Evolutionary conservation across 2,329 filamentous ascomycete species (phyloP), one percentile per base, ranked within the genome.

Genomic region (Phialophora chinensis): DNA sequence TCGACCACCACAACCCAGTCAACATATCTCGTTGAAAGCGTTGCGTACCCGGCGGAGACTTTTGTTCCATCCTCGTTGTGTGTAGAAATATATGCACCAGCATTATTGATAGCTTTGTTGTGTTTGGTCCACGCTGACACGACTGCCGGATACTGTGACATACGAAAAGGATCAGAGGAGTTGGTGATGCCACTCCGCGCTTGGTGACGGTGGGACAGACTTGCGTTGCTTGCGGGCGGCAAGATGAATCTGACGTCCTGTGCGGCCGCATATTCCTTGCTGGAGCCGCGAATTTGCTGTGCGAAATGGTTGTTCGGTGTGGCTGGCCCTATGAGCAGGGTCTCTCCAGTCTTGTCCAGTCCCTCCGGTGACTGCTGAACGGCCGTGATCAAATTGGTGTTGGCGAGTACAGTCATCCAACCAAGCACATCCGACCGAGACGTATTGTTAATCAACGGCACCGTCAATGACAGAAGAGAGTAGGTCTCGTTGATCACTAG

Each of bases 1-100:
- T 97, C 93, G 0, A 97, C 86, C 2, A 96, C 73, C 3, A 97
- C 80, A 4, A 91, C 88, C 93, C 93, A 97, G 73, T 94, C 87
- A 7, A 91, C 91, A 60, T 96, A 79, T 0, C 79, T 75, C 4
- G 85, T 91, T 61, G 86, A 83, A 0, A 91, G 87, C 11, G 90
- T 83, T 7, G 91, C 91, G 73, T 88, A 94, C 25, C 93, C 93
- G n/a, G 93, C 89, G 11, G 92, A 90, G 1, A 97, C 91, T 3
- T 79, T 75, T 10, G 84, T 77, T 0, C 85, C 85, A 69, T 92
- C 83, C 73, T 97, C 92, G 71, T 97, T 96, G 8, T 76, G 82
- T 0, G 91, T 90, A 5, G 87, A 86, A 14, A 96, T 81, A 1
- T 85, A 76, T 67, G 88, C 88, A 17, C 89, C 90, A 3, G 91